Base-by-base conservation (phyloP, 495 filamentous ascomycete species). In the Penicillium nucicola region DNA sequence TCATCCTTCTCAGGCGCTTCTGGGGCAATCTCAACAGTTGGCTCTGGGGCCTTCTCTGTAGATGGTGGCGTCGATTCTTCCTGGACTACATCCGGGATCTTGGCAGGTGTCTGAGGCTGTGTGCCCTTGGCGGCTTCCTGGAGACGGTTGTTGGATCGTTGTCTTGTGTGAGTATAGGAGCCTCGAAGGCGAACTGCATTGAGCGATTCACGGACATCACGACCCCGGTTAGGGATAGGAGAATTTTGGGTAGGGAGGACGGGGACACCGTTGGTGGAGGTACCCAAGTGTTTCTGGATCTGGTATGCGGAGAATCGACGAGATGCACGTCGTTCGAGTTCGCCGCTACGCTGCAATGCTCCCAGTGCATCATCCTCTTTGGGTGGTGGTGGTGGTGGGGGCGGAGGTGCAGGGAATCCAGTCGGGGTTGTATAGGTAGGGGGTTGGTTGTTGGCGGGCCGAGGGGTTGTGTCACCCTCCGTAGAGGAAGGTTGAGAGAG, bases 291-390 rank as follows among this genome's bases (percentile, higher is more conserved):
- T 58, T 95, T 97, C 18, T 89, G 88, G 39, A 97, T 92, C 58
- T 97, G 95, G 69, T 97, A 98, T 34, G 87, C 85, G 25, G 92
- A 97, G 62, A 97, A 97, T 57, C 93, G 76, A 58, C 92, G 79
- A 3, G 95, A 97, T 9, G 93, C 95, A 57, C 93, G 81, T 56
- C 93, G 80, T 61, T 97, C 92, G n/a, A 97, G 73, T 49, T 96
- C 90, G 5, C 91, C 90, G 45, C 91, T 90, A 64, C 89, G 78
- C 65, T 97, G 95, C 52, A 98, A 68, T 36, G 91, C 91, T 33
- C 88, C 90, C 42, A 98, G 75, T 8, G 93, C 93, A 74, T 96
- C 92, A 61, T 95, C 87, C 56, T 92, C 84, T 56, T 89, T 87
- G 18, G 86, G 85, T 38, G 88, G 85, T 9, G 87, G 86, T 38